Evolutionary conservation across 1,284 basidiomycete genomes (phyloP).

Genomic region (Irpex rosettiformis): DNA sequence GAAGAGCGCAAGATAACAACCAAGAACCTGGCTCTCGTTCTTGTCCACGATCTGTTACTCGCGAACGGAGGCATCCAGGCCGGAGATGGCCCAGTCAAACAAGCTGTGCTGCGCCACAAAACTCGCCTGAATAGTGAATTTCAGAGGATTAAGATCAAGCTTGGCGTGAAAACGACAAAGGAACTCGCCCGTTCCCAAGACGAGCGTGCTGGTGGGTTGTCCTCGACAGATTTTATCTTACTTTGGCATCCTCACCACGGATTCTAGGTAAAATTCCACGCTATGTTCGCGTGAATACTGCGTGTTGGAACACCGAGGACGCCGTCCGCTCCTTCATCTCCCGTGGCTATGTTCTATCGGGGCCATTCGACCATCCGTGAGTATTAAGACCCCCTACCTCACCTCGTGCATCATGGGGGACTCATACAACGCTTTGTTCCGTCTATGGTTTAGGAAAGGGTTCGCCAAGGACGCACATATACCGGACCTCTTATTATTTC

Average conservation of each 20-base stretch:
- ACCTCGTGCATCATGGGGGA: neutral
- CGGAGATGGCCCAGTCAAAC: conserved; percentile 83
- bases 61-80: conserved; percentile 76
- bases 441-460: conserved; percentile 38
- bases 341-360: conserved; percentile 49
- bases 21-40: conserved; percentile 71
- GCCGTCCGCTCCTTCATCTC: conserved; percentile 53
- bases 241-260: conserved; percentile 9
- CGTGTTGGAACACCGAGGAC: conserved; percentile 59
- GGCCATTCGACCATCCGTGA: conserved; percentile 41
- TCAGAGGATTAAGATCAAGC: conserved; percentile 79
- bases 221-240: neutral
- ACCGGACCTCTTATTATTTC: conserved; percentile 76
- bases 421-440: neutral
- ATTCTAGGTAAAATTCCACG: conserved; percentile 69
- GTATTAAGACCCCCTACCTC: neutral
- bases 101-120: conserved; percentile 80
- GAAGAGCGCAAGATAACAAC: conserved; percentile 76
- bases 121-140: conserved; percentile 86
- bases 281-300: conserved; percentile 83
- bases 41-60: conserved; percentile 86
- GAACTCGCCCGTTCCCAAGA: conserved; percentile 67
- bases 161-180: conserved; percentile 59
- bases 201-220: conserved; percentile 52
- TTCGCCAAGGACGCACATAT: conserved; percentile 80